A percentile compares a stretch with the other conserved stretches of the same genome.
These are phyloP conservation scores for Passiflora organensis DNA, from an alignment of 345 rosid species.

Conservation along the genomic window DNA sequence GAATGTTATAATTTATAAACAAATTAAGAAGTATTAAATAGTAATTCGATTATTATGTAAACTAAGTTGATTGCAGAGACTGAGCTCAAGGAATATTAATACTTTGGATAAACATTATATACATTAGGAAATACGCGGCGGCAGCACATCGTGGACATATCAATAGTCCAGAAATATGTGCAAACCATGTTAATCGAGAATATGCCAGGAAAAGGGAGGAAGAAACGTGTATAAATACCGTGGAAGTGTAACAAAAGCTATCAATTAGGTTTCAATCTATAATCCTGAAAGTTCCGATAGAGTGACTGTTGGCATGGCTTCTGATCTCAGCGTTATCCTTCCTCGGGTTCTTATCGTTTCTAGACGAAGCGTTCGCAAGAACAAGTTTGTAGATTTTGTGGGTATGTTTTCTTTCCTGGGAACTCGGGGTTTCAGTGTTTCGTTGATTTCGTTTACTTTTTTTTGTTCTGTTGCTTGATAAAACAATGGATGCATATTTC, in stretches of 20 bases:
- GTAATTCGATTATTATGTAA: too few relatives aligned
- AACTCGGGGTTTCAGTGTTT: too few relatives aligned
- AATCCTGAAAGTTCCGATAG: background rate
- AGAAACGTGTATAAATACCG: conserved; percentile 18
- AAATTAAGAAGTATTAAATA: background rate
- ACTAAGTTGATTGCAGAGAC: background rate
- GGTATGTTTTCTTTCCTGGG: conserved; percentile 5
- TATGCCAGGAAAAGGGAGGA: too few relatives aligned
- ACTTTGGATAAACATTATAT: background rate
- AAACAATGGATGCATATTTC: background rate
- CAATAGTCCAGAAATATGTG: background rate
- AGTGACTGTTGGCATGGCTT: conserved; percentile 1
- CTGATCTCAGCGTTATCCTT: conserved; percentile 17
- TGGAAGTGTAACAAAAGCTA: background rate
- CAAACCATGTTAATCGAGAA: background rate
- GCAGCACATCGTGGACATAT: background rate
- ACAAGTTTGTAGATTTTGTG: conserved; percentile 27
- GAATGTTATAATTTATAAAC: too few relatives aligned
- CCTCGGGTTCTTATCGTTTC: conserved; percentile 29
- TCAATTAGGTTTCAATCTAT: background rate
- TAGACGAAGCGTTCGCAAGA: conserved; percentile 23
- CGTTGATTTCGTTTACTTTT: too few relatives aligned
- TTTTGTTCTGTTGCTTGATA: too few relatives aligned
- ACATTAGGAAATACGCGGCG: conserved; percentile 19
- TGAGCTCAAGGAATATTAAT: background rate